Conservation (phyloP, 2,329 filamentous ascomycete genomes). For the Phaeosphaeria sp. region DNA sequence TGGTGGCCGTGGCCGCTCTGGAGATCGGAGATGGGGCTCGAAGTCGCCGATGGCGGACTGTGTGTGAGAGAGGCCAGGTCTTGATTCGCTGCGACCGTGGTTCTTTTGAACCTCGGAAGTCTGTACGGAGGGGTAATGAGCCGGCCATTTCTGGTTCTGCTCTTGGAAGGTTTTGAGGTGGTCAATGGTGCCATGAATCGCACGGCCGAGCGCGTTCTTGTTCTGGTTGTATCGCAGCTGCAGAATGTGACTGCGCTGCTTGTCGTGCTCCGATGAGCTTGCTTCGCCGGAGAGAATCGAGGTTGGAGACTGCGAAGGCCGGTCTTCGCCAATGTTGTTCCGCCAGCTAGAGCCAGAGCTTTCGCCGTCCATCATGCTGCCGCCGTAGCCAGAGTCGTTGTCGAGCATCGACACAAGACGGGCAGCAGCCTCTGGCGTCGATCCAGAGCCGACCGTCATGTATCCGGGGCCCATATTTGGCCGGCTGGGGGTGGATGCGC, state of each 20-base stretch:
- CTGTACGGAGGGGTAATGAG: constrained; percentile 89
- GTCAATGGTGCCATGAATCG: constrained; percentile 86
- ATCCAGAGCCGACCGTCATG: constrained; percentile 87
- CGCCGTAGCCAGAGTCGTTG: constrained; percentile 89
- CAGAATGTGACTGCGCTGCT: constrained; percentile 79
- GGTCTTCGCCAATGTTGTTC: constrained; percentile 64
- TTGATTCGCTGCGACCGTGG: constrained; percentile 56
- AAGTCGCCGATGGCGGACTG: constrained; percentile 65
- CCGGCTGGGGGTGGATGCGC: constrained; percentile 28
- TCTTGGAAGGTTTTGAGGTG: constrained; percentile 82
- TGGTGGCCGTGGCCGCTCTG: constrained; percentile 59
- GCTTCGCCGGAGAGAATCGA: constrained; percentile 58
- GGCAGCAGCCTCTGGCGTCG: constrained; percentile 80
- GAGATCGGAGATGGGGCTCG: constrained; percentile 46
- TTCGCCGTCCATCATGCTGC: constrained; percentile 72
- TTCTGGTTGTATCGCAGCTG: constrained; percentile 97
- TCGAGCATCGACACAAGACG: constrained; percentile 83
- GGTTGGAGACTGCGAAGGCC: constrained; percentile 64
- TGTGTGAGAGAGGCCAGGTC: constrained; percentile 69
- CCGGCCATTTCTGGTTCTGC: constrained; percentile 91
- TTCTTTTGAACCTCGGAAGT: constrained; percentile 48
- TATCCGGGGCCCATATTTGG: constrained; percentile 65
- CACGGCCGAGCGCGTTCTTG: constrained; percentile 81
- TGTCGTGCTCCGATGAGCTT: constrained; percentile 66
- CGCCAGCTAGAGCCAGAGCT: constrained; percentile 58